Percentiles rank a stretch among this genome's conserved stretches.
Evolutionary conservation across 179 eudicot species (phyloP).

Genomic region (Heliamphora pulchella): DNA sequence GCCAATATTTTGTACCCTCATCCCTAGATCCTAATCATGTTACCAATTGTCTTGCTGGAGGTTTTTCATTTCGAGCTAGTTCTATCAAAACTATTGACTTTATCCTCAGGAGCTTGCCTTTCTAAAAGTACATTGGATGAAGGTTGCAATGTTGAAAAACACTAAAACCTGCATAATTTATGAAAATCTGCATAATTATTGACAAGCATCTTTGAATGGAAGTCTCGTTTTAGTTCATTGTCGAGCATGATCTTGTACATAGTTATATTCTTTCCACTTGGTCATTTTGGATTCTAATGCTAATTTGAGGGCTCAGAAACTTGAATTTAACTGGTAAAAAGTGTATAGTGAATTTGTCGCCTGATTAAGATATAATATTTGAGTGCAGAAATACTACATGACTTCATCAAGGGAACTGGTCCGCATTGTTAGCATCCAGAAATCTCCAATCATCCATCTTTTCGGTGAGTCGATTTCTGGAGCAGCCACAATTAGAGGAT

Average conservation of each 20-base stretch:
- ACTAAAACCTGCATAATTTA: not conserved
- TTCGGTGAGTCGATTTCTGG: constrained; percentile 97
- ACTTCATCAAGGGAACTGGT: constrained; percentile 97
- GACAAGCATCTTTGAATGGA: not conserved
- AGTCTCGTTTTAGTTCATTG: not conserved
- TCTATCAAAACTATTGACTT: not conserved
- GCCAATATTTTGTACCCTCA: not conserved
- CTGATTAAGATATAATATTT: constrained; percentile 5
- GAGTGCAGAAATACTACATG: constrained; percentile 96
- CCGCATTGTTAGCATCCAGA: constrained; percentile 96
- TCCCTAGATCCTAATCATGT: not conserved
- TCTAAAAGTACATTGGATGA: constrained; percentile 2
- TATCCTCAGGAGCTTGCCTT: not conserved
- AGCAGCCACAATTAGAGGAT: constrained; percentile 97
- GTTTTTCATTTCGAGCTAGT: not conserved
- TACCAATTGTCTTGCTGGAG: not conserved
- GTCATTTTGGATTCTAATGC: not conserved
- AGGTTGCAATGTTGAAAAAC: constrained; percentile 15
- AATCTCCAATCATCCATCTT: constrained; percentile 91
- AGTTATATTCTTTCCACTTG: not conserved
- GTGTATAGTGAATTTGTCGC: not conserved
- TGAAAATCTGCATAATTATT: not conserved
- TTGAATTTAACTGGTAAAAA: not conserved
- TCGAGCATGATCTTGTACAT: not conserved
- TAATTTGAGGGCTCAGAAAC: not conserved